Evolutionary conservation across 176 grass and related monocot genomes (phyloP).

Genomic region (Rhynchospora pubera): DNA sequence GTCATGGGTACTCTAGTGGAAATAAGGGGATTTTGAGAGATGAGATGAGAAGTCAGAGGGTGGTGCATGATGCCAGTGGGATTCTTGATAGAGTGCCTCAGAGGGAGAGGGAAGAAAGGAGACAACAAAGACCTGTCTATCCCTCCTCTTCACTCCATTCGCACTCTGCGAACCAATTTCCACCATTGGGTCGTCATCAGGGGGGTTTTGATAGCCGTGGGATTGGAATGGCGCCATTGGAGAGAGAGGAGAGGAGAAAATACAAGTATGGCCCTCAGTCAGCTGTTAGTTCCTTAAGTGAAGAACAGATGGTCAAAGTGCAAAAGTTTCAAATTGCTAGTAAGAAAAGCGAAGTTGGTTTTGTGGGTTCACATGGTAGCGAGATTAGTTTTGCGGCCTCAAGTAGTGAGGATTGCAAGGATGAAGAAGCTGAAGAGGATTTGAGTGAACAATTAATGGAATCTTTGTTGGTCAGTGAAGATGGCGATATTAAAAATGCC

Average conservation of each 20-base stretch:
- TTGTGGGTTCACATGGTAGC: conserved; percentile 5
- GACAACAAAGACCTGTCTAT: background rate
- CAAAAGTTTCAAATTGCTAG: conserved; percentile 16
- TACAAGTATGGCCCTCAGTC: background rate
- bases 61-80: background rate
- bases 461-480: conserved; percentile 8
- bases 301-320: background rate
- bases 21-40: conserved; percentile 6
- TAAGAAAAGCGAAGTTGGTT: background rate
- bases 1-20: background rate
- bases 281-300: background rate
- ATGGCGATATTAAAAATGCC: background rate
- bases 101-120: conserved; percentile 15
- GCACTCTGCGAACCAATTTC: background rate
- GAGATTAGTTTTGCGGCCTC: background rate
- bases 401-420: conserved; percentile 15
- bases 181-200: background rate
- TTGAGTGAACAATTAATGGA: conserved; percentile 22
- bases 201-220: background rate
- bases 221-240: background rate
- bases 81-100: conserved; percentile 8
- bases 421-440: conserved; percentile 5
- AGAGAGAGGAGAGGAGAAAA: conserved; percentile 10
- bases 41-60: conserved; percentile 8
- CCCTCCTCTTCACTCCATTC: background rate